phyloP scores from a whole-genome alignment of 148 eudicot genomes.

The Heliosperma pusillum region DNA sequence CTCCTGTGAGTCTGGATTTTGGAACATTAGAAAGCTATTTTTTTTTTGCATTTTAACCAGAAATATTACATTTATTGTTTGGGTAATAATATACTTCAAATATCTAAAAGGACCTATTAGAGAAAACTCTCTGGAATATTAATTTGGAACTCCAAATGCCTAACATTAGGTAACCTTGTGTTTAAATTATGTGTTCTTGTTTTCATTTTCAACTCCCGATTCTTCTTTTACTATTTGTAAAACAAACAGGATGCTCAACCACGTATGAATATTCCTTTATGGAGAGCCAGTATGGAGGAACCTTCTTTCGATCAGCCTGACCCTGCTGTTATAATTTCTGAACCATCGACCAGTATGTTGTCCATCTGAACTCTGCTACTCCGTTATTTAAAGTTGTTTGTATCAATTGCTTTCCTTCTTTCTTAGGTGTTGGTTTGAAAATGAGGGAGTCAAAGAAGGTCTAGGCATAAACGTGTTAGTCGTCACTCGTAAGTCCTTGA shows the following conservation, averaged over 20 bases:
- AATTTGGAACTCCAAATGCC: neutral
- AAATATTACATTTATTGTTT: no score
- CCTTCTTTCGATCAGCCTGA: constrained; percentile 61
- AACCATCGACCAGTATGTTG: constrained; percentile 61
- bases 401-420: constrained; percentile 22
- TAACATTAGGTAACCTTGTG: neutral
- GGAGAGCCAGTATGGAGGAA: constrained; percentile 90
- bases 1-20: no score
- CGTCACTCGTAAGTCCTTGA: constrained; percentile 41
- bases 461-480: constrained; percentile 49
- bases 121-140: no score
- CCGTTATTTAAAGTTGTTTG: constrained; percentile 8
- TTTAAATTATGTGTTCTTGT: neutral
- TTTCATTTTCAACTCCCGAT: neutral
- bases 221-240: neutral
- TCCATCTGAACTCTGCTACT: constrained; percentile 19
- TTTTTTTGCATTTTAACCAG: no score
- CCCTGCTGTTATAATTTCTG: constrained; percentile 63
- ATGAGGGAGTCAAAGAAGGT: constrained; percentile 55
- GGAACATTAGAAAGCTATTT: no score
- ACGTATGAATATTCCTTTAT: constrained; percentile 60
- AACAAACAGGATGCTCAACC: constrained; percentile 74
- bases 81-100: no score
- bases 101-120: no score
- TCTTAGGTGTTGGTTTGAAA: constrained; percentile 57